These are phyloP conservation scores for Suhomyces xylopsoci DNA, from an alignment of 805 yeast genomes.

Conservation along the genomic window DNA sequence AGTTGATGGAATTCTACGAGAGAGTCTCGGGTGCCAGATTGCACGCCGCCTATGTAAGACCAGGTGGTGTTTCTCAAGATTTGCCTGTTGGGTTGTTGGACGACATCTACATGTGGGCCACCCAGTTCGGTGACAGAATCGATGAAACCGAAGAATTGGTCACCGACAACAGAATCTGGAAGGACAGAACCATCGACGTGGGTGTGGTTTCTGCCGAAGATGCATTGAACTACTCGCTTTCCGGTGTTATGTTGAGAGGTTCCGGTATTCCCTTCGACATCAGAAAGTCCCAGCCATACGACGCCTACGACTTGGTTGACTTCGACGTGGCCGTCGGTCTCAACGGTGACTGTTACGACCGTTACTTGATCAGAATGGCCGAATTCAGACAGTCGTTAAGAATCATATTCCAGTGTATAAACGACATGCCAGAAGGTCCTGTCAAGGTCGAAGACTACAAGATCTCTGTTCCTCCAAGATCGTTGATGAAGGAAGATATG, in stretches of 20 bases:
- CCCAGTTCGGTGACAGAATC: conserved; percentile 89
- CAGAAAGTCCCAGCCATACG: conserved; percentile 85
- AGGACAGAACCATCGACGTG: conserved; percentile 76
- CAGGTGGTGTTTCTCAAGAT: conserved; percentile 91
- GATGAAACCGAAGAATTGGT: conserved; percentile 88
- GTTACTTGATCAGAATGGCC: conserved; percentile 84
- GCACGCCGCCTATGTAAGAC: conserved; percentile 85
- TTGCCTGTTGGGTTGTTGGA: conserved; percentile 82
- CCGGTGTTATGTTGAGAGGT: conserved; percentile 90
- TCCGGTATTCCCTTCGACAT: conserved; percentile 86
- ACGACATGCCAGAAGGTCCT: conserved; percentile 90
- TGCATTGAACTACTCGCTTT: conserved; percentile 73
- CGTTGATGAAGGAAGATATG: conserved; percentile 87
- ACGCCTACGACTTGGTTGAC: conserved; percentile 82
- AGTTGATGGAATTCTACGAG: conserved; percentile 89
- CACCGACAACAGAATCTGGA: conserved; percentile 91
- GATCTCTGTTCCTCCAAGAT: conserved; percentile 77
- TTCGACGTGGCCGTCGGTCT: conserved; percentile 84
- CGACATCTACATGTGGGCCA: conserved; percentile 94
- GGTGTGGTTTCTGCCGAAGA: conserved; percentile 85
- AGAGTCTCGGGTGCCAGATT: conserved; percentile 88
- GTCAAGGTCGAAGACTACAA: conserved; percentile 88
- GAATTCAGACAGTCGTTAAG: conserved; percentile 89
- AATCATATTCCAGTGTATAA: conserved; percentile 85
- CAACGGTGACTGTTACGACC: conserved; percentile 89